Evolutionary conservation across 2,329 filamentous ascomycete genomes (phyloP).

Genomic region (Claviceps africana): DNA sequence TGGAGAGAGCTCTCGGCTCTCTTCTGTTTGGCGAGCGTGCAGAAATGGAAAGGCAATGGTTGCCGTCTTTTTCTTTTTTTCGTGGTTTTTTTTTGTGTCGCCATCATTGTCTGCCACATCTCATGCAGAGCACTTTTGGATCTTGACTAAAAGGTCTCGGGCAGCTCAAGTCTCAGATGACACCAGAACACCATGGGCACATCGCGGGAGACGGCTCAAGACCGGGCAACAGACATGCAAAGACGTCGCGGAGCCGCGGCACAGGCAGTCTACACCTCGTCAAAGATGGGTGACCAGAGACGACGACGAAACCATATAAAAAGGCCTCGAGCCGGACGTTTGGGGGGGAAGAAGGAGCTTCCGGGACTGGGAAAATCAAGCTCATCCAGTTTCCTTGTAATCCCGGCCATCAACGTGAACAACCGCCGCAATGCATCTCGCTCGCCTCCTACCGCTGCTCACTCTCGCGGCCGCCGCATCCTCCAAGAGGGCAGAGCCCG

Average conservation of each 20-base stretch:
- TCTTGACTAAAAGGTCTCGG: neutral
- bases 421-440: constrained; percentile 6
- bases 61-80: no score
- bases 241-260: neutral
- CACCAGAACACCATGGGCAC: neutral
- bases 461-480: constrained; percentile 7
- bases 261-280: neutral
- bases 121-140: neutral
- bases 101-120: neutral
- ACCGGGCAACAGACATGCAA: no score
- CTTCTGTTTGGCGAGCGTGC: neutral
- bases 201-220: neutral
- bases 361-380: neutral
- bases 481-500: constrained; percentile 9
- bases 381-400: neutral
- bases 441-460: constrained; percentile 8
- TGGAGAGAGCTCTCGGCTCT: neutral
- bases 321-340: neutral
- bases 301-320: neutral
- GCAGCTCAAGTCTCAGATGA: neutral
- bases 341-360: no score
- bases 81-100: no score
- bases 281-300: no score
- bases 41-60: neutral
- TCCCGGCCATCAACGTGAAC: neutral